These are phyloP conservation scores for Pestalotiopsis sp. DNA, from an alignment of 2,329 filamentous ascomycete species.

Conservation along the genomic window DNA sequence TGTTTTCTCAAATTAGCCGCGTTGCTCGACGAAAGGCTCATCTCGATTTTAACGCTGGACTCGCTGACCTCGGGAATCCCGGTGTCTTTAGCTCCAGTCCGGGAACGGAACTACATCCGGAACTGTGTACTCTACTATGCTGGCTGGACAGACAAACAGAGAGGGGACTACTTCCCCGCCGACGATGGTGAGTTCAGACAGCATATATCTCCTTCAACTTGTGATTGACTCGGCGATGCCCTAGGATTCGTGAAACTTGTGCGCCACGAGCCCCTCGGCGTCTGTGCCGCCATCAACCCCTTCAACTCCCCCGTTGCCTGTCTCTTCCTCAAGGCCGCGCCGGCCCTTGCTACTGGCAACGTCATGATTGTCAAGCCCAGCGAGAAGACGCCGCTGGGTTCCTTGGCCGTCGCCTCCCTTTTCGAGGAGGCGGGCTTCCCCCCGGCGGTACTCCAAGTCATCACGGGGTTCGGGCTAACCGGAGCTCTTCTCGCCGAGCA, in stretches of 20 bases:
- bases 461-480: conserved; percentile 42
- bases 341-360: conserved; percentile 39
- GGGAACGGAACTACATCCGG: not conserved
- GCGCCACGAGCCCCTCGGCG: not conserved
- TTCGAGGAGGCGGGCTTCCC: conserved; percentile 40
- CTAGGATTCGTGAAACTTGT: not conserved
- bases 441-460: conserved; percentile 37
- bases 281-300: conserved; percentile 31
- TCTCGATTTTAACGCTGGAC: not conserved
- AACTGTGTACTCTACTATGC: conserved; percentile 6
- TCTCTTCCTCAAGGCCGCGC: conserved; percentile 38
- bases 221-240: not conserved
- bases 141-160: conserved; percentile 35
- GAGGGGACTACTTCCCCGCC: conserved; percentile 35
- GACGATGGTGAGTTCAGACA: conserved; percentile 34
- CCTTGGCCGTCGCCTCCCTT: conserved; percentile 30
- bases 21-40: not conserved
- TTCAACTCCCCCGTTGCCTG: conserved; percentile 43
- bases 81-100: not conserved
- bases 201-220: not conserved
- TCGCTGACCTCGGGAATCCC: not conserved
- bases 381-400: conserved; percentile 37
- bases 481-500: conserved; percentile 26
- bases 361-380: conserved; percentile 39
- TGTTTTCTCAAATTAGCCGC: not conserved